phyloP scores from a whole-genome alignment of 1,139 yeast species.

The Suhomyces bokatorum region DNA sequence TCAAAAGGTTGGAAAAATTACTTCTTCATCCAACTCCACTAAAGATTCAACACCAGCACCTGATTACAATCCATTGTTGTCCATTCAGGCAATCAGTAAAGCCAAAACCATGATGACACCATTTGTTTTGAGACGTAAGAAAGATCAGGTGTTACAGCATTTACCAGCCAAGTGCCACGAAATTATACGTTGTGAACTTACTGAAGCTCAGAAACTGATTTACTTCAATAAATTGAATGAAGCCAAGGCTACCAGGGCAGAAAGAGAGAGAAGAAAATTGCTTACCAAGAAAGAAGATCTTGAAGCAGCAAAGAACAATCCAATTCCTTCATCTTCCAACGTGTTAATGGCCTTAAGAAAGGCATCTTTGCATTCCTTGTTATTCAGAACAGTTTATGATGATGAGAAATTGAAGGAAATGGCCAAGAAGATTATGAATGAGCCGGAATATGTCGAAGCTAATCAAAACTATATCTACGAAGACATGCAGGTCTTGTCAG shows the following conservation, averaged over 20 bases:
- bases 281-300: constrained; percentile 39
- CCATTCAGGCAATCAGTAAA: constrained; percentile 86
- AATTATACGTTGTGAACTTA: constrained; percentile 65
- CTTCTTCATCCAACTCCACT: constrained; percentile 12
- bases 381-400: constrained; percentile 61
- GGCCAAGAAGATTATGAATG: constrained; percentile 78
- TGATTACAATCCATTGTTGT: constrained; percentile 74
- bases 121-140: constrained; percentile 86
- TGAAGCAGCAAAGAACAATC: constrained; percentile 35
- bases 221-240: constrained; percentile 58
- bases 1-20: constrained; percentile 69
- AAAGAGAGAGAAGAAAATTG: constrained; percentile 51
- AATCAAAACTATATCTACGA: constrained; percentile 74
- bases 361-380: constrained; percentile 72
- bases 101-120: constrained; percentile 99
- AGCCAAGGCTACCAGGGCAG: constrained; percentile 46
- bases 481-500: constrained; percentile 97
- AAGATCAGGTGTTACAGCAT: constrained; percentile 87
- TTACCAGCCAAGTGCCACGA: constrained; percentile 74
- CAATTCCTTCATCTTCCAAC: constrained; percentile 48
- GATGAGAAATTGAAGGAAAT: constrained; percentile 58
- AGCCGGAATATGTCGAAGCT: constrained; percentile 76
- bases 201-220: constrained; percentile 55
- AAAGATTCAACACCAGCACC: constrained; percentile 12
- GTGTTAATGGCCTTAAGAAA: constrained; percentile 71